Base-by-base conservation (phyloP, 805 yeast species). In the Komagataella ulmi region DNA sequence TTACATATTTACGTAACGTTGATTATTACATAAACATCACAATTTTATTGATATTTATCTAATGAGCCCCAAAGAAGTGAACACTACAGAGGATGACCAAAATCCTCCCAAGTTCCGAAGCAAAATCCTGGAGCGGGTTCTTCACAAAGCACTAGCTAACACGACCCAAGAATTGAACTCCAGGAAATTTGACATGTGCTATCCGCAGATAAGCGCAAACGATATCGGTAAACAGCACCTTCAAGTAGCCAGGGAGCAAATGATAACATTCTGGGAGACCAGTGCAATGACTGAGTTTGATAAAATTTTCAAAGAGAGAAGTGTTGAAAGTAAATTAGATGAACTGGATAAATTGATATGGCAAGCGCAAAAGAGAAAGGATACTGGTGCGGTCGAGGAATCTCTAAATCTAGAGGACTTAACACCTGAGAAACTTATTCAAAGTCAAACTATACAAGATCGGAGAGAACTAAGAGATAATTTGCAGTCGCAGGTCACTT, bases 291-390 rank as follows among this genome's bases (percentile, higher is more conserved):
- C 65, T 18, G 81, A 77, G 59, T 77, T 77, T 53, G 71, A 70
- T 5, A 61, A 67, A 49, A 76, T 78, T 1, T 76, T 72, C 58
- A 55, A 62, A 10, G 81, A 78, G 52, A 53, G 76, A 14, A 67
- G 71, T 43, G 59, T 78, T 21, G 68, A 74, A 54, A 49, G 44
- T 17, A 76, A 72, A 52, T 62, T 78, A 49, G 63, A 76, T 55
- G 71, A 70, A 50, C 61, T 78, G 48, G 83, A 78, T 58, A 73
- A 71, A 51, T 62, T 78, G 17, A 68, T 78, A 12, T 63, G 65
- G 30, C 63, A 61, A 10, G 80, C 80, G 10, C 24, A 54, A 30
- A 10, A 17, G 24, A 50, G 54, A 48, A 49, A 48, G 19, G 52
- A 55, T 5, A 51, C 54, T 23, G 24, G 51, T 3, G 54, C 55